phyloP scores from a whole-genome alignment of 768 basidiomycete species.

The Boletus huronensis region DNA sequence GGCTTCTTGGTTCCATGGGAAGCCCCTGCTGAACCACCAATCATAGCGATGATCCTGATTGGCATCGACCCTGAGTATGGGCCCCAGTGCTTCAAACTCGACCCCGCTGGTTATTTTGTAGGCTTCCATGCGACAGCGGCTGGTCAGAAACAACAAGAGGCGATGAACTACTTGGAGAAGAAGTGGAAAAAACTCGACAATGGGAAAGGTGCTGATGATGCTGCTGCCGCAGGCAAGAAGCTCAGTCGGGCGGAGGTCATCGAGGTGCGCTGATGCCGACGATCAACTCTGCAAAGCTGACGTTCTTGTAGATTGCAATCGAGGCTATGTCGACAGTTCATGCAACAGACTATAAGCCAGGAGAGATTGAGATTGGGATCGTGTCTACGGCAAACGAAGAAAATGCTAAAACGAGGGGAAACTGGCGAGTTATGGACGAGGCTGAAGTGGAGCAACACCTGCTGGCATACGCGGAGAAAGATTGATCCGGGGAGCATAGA shows the following conservation, averaged over 20 bases:
- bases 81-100: slow-evolving; percentile 97
- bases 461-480: slow-evolving; percentile 87
- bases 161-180: slow-evolving; percentile 98
- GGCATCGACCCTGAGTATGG: slow-evolving; percentile 88
- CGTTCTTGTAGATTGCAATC: slow-evolving; percentile 70
- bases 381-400: slow-evolving; percentile 77
- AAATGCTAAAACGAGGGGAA: slow-evolving; percentile 62
- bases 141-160: slow-evolving; percentile 97
- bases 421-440: slow-evolving; percentile 78
- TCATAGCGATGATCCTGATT: slow-evolving; percentile 89
- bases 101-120: slow-evolving; percentile 97
- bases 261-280: slow-evolving; percentile 57
- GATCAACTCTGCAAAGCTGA: neutral
- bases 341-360: slow-evolving; percentile 92
- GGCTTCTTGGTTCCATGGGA: neutral
- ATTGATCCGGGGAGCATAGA: slow-evolving; percentile 41
- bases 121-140: slow-evolving; percentile 97
- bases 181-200: slow-evolving; percentile 94
- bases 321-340: slow-evolving; percentile 93
- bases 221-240: slow-evolving; percentile 68
- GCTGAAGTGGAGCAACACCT: slow-evolving; percentile 76
- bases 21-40: neutral
- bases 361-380: slow-evolving; percentile 95
- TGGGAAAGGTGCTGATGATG: slow-evolving; percentile 75
- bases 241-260: slow-evolving; percentile 78